Percentiles rank a stretch among this genome's conserved stretches.
Conservation (phyloP, 257 asterid species). For the Solanum lycopersicoides region DNA sequence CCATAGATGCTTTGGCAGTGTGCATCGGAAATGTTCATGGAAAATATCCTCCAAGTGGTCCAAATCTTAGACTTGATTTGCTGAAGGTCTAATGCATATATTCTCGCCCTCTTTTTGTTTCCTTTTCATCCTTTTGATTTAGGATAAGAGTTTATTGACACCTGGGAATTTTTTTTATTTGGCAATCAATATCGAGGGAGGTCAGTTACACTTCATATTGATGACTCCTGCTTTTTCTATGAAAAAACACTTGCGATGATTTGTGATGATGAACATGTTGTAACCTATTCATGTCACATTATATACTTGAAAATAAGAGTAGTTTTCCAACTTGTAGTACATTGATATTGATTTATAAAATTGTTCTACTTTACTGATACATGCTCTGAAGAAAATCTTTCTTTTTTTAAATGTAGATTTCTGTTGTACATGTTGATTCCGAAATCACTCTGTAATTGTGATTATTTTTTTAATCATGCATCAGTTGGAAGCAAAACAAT, state of each 20-base stretch:
- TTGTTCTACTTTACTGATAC: neutral
- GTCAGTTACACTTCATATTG: neutral
- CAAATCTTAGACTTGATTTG: slow-evolving; percentile 82
- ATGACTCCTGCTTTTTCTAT: neutral
- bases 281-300: neutral
- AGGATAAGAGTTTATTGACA: neutral
- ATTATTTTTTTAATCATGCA: neutral
- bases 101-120: slow-evolving; percentile 3
- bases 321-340: neutral
- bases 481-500: neutral
- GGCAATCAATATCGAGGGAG: neutral
- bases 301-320: neutral
- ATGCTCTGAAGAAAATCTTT: neutral
- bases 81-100: slow-evolving; percentile 52
- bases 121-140: neutral
- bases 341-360: neutral
- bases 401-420: neutral
- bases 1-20: slow-evolving; percentile 93
- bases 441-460: neutral
- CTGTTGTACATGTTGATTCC: neutral
- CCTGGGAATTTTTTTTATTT: neutral
- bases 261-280: neutral
- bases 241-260: neutral
- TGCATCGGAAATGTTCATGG: slow-evolving; percentile 97
- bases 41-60: slow-evolving; percentile 80